A percentile compares a stretch with the other conserved stretches of the same genome.
Evolutionary conservation across 2,329 filamentous ascomycete genomes (phyloP).

Genomic region (Hypoxylon sp.): DNA sequence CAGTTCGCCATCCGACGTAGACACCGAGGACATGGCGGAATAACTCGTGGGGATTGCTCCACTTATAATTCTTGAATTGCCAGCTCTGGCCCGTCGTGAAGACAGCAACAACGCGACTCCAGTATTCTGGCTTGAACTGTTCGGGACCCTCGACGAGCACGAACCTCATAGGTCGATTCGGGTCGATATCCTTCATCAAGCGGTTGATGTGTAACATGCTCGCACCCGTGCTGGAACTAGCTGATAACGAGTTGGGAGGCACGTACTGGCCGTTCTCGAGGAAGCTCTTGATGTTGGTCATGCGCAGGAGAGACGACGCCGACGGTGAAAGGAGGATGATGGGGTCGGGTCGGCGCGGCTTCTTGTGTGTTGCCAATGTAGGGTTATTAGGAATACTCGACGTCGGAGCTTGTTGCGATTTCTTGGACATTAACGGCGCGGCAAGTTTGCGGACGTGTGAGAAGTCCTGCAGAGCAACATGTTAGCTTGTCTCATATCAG

Average conservation of each 20-base stretch:
- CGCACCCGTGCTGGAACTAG: conserved; percentile 73
- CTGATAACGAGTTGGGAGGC: conserved; percentile 75
- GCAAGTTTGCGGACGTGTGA: conserved; percentile 92
- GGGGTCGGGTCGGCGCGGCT: conserved; percentile 75
- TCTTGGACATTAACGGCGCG: conserved; percentile 78
- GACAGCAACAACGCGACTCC: conserved; percentile 93
- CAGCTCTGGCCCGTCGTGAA: conserved; percentile 98
- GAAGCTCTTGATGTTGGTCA: conserved; percentile 96
- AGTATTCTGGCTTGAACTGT: conserved; percentile 98
- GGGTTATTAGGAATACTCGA: conserved; percentile 59
- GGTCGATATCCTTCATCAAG: conserved; percentile 78
- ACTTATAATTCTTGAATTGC: conserved; percentile 99
- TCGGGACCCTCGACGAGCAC: conserved; percentile 94
- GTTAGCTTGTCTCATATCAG: conserved; percentile 11
- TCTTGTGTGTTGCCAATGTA: conserved; percentile 69
- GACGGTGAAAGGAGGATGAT: conserved; percentile 98
- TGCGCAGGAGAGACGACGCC: conserved; percentile 91
- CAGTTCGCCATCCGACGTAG: conserved; percentile 92
- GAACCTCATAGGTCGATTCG: conserved; percentile 84
- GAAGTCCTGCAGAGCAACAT: conserved; percentile 78
- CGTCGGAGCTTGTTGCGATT: conserved; percentile 60
- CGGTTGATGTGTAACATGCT: conserved; percentile 91
- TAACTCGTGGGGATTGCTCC: conserved; percentile 88
- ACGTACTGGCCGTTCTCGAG: conserved; percentile 87
- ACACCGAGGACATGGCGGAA: conserved; percentile 91